Percentiles rank a stretch among this genome's conserved stretches.
Conservation (phyloP, 805 yeast species). For the Suhomyces pyralidae region DNA sequence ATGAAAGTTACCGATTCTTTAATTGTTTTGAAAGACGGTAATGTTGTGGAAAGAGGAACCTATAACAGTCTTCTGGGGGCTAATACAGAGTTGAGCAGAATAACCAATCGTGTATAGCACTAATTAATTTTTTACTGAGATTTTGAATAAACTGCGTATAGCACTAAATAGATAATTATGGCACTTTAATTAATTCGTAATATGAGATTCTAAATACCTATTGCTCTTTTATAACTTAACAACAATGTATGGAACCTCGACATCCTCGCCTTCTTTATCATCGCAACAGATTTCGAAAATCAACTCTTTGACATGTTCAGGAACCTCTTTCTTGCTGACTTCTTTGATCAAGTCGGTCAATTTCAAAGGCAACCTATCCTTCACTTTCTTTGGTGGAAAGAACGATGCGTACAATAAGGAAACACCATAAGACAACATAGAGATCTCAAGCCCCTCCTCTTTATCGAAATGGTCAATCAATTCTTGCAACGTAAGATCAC, state of each 20-base stretch:
- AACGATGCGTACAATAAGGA: conserved; percentile 88
- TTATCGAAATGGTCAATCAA: conserved; percentile 72
- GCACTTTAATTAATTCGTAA: not conserved
- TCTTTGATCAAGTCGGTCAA: conserved; percentile 74
- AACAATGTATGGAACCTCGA: conserved; percentile 86
- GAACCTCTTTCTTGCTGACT: conserved; percentile 82
- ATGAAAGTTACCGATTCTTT: conserved; percentile 56
- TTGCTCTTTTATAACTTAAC: conserved; percentile 35
- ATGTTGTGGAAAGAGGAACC: conserved; percentile 44
- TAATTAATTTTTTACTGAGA: too few relatives aligned
- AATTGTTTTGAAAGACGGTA: conserved; percentile 49
- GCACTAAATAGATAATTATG: too few relatives aligned
- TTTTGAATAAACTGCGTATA: too few relatives aligned
- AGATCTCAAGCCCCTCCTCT: conserved; percentile 79
- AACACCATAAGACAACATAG: conserved; percentile 91
- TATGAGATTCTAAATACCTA: not conserved
- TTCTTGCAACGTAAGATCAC: conserved; percentile 72
- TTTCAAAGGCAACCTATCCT: conserved; percentile 67
- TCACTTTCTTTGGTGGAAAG: conserved; percentile 85
- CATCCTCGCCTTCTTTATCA: conserved; percentile 90
- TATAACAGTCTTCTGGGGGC: conserved; percentile 22
- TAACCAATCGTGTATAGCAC: conserved; percentile 1
- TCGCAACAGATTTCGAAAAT: conserved; percentile 91
- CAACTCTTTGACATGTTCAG: conserved; percentile 68
- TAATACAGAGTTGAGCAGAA: conserved; percentile 23